phyloP scores from a whole-genome alignment of 805 yeast genomes.

The Myxozyma melibiosi region DNA sequence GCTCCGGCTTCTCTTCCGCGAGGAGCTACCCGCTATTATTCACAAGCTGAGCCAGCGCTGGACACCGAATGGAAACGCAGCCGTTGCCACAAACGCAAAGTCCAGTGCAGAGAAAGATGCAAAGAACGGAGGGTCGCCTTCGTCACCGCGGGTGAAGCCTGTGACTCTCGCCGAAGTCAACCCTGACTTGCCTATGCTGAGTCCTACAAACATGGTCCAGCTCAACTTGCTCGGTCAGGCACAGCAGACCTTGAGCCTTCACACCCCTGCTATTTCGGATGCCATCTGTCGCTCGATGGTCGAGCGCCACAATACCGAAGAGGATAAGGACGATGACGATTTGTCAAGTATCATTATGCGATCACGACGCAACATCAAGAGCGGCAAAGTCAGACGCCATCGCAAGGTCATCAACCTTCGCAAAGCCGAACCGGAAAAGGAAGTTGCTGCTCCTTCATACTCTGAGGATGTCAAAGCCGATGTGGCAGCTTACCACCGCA shows the following conservation, averaged over 20 bases:
- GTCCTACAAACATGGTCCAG: constrained; percentile 67
- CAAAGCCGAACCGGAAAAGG: constrained; percentile 4
- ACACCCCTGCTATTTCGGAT: constrained; percentile 59
- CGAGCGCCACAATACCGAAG: constrained; percentile 25
- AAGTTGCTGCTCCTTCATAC: constrained; percentile 3
- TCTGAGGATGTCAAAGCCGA: constrained; percentile 1
- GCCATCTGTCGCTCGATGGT: constrained; percentile 57
- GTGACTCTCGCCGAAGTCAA: constrained; percentile 55
- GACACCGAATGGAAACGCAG: constrained; percentile 46
- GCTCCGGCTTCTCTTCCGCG: constrained; percentile 77
- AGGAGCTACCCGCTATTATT: constrained; percentile 77
- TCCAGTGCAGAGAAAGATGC: constrained; percentile 23
- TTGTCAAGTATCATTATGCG: constrained; percentile 28
- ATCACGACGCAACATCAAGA: constrained; percentile 28
- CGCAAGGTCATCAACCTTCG: constrained; percentile 28
- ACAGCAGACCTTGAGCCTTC: constrained; percentile 77
- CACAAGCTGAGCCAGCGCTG: constrained; percentile 74
- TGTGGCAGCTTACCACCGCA: not conserved
- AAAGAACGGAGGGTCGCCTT: constrained; percentile 33
- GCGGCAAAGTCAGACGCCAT: constrained; percentile 21
- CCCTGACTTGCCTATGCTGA: constrained; percentile 61
- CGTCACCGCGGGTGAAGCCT: constrained; percentile 42
- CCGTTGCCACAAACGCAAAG: constrained; percentile 9
- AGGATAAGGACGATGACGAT: constrained; percentile 30
- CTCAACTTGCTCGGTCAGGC: constrained; percentile 69